Base-by-base conservation (phyloP, 768 basidiomycete species). In the Tulasnella calospora region DNA sequence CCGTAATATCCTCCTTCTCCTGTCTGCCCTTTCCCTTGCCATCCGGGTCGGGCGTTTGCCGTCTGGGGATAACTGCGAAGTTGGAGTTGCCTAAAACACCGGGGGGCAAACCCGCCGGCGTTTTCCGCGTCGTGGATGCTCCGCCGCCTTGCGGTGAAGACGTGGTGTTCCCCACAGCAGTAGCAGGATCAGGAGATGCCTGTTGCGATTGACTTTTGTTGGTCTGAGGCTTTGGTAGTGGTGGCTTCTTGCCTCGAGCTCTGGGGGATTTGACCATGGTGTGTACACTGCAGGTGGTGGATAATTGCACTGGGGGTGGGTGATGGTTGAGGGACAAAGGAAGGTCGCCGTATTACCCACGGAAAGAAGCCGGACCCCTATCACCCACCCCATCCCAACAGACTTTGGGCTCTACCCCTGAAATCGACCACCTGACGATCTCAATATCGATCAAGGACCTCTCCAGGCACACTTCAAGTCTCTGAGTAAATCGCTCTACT, bases 251-350 rank as follows among this genome's bases (percentile, higher is more conserved):
- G 41, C 74, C 74, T 51, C 74, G 41, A n/a, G 74, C 74, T 38
- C 74, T 75, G 38, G 74, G 41, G 47, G 41, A 46, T 51, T 75
- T 75, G 44, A 75, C 74, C 74, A 75, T 75, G 69, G 33, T 70
- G 69, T 33, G 38, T 70, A 70, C 33, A 7, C 19, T 40, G 69
- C 33, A 40, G 33, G 69, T 51, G 47, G 47, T 51, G 47, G 47
- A 51, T 51, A 51, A 51, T 51, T 51, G 41, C 41, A 44, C 41
- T 44, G 41, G 41, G 41, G 41, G 47, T 23, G 23, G 47, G 47
- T 51, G 47, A 51, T 51, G 47, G 47, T 51, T 51, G 47, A 51
- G 47, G 47, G 47, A 51, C 47, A 51, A 51, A 23, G 47, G 47
- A 51, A 51, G 47, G 47, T 51, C 47, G 47, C 47, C 47, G 47